Conservation (phyloP, 164 flowering plant species). For the Buxus sempervirens region DNA sequence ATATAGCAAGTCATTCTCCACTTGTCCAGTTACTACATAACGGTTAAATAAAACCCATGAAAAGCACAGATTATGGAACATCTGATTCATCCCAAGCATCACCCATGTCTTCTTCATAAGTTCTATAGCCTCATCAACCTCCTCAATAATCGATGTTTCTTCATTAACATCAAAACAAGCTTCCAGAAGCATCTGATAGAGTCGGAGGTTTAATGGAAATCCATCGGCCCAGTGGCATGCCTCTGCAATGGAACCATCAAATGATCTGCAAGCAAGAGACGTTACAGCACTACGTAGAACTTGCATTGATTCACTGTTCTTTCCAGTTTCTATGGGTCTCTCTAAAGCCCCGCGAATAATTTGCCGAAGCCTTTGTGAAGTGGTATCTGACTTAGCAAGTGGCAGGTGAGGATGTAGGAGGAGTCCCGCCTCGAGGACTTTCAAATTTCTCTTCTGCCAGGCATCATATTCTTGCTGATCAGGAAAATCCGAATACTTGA, state of each 20-base stretch:
- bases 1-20: conserved; percentile 62
- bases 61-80: conserved; percentile 83
- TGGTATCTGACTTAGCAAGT: conserved; percentile 33
- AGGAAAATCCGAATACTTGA: conserved; percentile 69
- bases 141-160: conserved; percentile 68
- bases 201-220: conserved; percentile 63
- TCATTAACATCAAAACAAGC: conserved; percentile 81
- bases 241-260: conserved; percentile 51
- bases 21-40: conserved; percentile 64
- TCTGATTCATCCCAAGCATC: conserved; percentile 68
- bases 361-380: conserved; percentile 50
- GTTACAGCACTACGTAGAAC: conserved; percentile 49
- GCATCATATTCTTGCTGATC: conserved; percentile 61
- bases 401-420: conserved; percentile 71
- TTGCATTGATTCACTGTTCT: conserved; percentile 61
- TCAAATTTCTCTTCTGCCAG: conserved; percentile 71
- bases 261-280: conserved; percentile 70
- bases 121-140: conserved; percentile 79
- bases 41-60: conserved; percentile 74
- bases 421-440: conserved; percentile 79
- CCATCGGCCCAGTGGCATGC: conserved; percentile 96
- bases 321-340: conserved; percentile 69
- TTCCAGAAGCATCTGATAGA: conserved; percentile 71
- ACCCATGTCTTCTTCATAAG: conserved; percentile 87
- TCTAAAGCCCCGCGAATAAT: conserved; percentile 50